Evolutionary conservation across 140 eudicot genomes (phyloP).

Genomic region (Anethum foeniculum): DNA sequence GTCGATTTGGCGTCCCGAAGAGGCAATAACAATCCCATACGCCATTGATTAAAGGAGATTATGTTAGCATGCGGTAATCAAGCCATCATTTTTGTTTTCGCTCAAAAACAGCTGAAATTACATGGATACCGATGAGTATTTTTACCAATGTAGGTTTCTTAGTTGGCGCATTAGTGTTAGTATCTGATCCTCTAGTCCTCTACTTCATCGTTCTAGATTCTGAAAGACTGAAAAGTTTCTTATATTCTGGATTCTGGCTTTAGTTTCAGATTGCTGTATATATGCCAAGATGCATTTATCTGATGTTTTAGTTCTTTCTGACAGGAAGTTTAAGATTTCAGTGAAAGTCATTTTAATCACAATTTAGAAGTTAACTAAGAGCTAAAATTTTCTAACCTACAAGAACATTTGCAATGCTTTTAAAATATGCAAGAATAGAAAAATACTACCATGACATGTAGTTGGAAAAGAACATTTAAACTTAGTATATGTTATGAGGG

Average conservation of each 20-base stretch:
- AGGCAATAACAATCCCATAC: constrained; percentile 42
- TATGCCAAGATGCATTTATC: not conserved
- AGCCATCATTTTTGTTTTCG: not conserved
- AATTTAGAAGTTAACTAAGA: not conserved
- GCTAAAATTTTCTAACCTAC: not conserved
- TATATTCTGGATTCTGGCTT: not conserved
- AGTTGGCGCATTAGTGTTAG: not conserved
- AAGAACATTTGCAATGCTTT: not conserved
- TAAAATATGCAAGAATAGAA: not conserved
- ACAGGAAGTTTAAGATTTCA: not conserved
- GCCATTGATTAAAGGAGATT: constrained; percentile 34
- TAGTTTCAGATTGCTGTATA: not conserved
- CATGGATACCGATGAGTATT: not conserved
- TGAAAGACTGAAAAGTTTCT: not conserved
- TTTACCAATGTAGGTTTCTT: no score
- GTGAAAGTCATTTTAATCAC: not conserved
- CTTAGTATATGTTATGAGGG: not conserved
- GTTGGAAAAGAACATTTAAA: no score
- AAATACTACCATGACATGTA: not conserved
- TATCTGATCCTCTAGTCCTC: not conserved
- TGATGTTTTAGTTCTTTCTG: not conserved
- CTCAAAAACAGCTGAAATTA: not conserved
- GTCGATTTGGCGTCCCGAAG: constrained; percentile 74
- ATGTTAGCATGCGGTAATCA: not conserved
- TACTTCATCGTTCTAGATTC: not conserved